Percentiles rank a stretch among this genome's conserved stretches.
Conservation (phyloP, 805 yeast species). For the Yarrowia sp. region DNA sequence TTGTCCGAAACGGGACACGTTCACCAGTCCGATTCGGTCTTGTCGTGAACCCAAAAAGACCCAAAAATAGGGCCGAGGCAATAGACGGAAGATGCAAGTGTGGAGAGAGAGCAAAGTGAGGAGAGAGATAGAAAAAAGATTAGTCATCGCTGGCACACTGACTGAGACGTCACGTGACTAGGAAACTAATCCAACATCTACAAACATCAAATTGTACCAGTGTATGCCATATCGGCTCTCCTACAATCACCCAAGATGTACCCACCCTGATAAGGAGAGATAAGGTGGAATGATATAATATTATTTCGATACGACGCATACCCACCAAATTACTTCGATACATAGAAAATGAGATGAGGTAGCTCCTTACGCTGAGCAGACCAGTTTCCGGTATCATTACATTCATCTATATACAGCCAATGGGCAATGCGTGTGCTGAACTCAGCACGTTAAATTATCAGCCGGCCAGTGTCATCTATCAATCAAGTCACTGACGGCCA, state of each 20-base stretch:
- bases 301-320: no score
- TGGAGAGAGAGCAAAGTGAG: background rate
- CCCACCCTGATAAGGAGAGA: no score
- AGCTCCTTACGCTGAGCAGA: no score
- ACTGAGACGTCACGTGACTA: no score
- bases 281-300: no score
- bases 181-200: no score
- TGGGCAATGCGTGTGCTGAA: conserved; percentile 16
- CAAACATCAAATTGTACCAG: no score
- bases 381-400: conserved; percentile 21
- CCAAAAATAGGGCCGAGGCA: background rate
- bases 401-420: conserved; percentile 25
- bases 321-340: no score
- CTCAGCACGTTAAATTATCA: conserved; percentile 9
- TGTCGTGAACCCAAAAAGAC: background rate
- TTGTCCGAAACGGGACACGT: background rate
- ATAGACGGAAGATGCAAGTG: background rate
- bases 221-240: no score
- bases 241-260: no score
- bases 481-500: conserved; percentile 22
- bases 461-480: conserved; percentile 13
- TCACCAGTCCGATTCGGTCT: background rate
- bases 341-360: no score
- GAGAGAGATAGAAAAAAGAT: background rate
- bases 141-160: no score